phyloP scores from a whole-genome alignment of 306 rosid species.

The Lathyrus oleraceus region DNA sequence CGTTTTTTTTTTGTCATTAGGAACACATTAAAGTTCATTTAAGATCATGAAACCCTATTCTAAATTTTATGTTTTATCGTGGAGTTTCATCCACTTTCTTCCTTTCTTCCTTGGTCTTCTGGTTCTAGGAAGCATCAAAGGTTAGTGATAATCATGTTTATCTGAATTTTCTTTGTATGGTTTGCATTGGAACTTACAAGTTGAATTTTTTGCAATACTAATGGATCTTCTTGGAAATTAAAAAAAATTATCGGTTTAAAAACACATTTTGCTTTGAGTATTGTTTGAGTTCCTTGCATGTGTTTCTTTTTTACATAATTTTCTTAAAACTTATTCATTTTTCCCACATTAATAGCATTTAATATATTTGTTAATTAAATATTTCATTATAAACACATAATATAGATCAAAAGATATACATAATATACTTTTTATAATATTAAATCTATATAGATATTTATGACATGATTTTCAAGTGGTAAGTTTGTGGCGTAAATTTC shows the following conservation, averaged over 20 bases:
- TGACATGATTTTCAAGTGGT: too few relatives aligned
- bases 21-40: too few relatives aligned
- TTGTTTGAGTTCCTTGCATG: slow-evolving; percentile 4
- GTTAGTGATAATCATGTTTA: slow-evolving; percentile 40
- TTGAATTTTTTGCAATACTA: slow-evolving; percentile 1
- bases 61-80: slow-evolving; percentile 61
- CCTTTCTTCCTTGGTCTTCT: slow-evolving; percentile 90
- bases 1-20: too few relatives aligned
- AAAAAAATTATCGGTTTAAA: neutral
- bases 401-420: too few relatives aligned
- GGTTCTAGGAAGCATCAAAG: slow-evolving; percentile 76
- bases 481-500: too few relatives aligned
- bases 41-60: slow-evolving; percentile 94
- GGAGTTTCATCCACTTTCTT: slow-evolving; percentile 72
- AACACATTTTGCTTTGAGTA: neutral
- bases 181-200: too few relatives aligned
- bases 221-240: neutral
- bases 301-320: too few relatives aligned
- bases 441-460: too few relatives aligned
- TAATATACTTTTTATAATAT: too few relatives aligned
- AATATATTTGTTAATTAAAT: too few relatives aligned
- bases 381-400: too few relatives aligned
- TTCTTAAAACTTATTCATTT: neutral
- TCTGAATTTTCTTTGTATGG: too few relatives aligned
- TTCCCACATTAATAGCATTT: neutral